Base-by-base conservation (phyloP, 163 green algal genomes). In the Scenedesmus sp. region DNA sequence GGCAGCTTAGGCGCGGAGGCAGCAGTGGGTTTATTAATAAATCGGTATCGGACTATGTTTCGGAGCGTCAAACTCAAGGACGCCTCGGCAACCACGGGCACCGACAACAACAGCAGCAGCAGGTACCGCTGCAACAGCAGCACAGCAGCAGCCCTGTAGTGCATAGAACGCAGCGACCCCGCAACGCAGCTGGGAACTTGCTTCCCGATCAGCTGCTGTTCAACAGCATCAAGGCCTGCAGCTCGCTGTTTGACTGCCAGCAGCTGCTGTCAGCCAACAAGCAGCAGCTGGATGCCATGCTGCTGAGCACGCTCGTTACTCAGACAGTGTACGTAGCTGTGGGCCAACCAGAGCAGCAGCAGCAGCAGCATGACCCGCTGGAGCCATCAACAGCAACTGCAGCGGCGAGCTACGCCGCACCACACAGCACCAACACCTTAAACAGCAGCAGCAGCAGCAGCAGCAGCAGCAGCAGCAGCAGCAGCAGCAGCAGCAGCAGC, bases 261-360 rank as follows among this genome's bases (percentile, higher is more conserved):
- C 60, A 56, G 34, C 88, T 92, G 62, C 88, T 92, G 62, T 15
- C 46, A 0, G 4, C n/a, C 1, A 62, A 87, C 16, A 62, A 13
- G 3, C 13, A 67, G 18, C 60, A 52, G 79, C 88, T 92, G 5
- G 88, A 92, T 66, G 77, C 88, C 2, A 92, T 92, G 88, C 54
- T 92, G 79, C 62, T 92, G 64, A 92, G 88, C 79, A 87, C 88
- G 9, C 88, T 92, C 1, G 79, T 88, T 2, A 83, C 79, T 6
- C 88, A 88, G 34, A 88, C 88, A 15, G 88, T 92, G 34, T 52
- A 67, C 13, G 70, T 91, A 52, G 70, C 70, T 46, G 70, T 79
- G 20, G 70, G 79, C 3, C 79, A 66, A 4, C 46, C 52, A 23
- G 16, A 66, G 79, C 79, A 67, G 54, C 79, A 86, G 52, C 46